Evolutionary conservation across 2,329 filamentous ascomycete genomes (phyloP), one percentile per base, ranked within the genome.

Genomic region (Colletotrichum sp.): DNA sequence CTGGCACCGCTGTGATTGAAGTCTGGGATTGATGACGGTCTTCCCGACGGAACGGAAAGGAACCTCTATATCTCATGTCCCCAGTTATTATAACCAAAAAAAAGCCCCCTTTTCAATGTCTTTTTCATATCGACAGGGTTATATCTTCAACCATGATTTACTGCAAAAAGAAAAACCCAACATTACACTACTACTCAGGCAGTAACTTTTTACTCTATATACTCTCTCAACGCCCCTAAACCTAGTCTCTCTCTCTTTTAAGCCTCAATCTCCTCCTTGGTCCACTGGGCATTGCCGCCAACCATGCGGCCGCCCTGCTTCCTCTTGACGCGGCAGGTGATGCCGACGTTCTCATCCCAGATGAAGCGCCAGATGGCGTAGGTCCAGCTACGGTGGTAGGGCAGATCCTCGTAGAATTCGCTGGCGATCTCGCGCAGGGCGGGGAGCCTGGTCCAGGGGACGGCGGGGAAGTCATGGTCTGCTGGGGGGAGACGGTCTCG

Each of bases 291-390:
- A 18, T 83, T 84, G 3, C 86, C 88, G 12, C 91, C 91, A 10
- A 93, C 92, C 15, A 91, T 81, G 30, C 91, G 85, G 0, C 92
- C 92, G 10, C 96, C 96, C 80, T 96, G 91, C 83, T 94, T 94
- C 79, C 97, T 89, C 92, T 99, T 99, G 48, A 99, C 96, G 72
- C 97, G 91, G 86, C 96, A 98, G 87, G 92, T 96, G 83, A 98
- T 91, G 30, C 96, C 96, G 61, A 98, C 95, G 79, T 94, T 93
- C 81, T 94, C 93, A 84, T 99, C 97, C 86, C 93, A 91, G 79
- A 99, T 94, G 86, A 99, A 99, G 75, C 96, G 95, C 95, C 95
- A 98, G 79, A 98, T 94, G 67, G 97, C 96, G 83, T 94, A 94
- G 12, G 93, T 90, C 97, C 97, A 99, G 89, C 95, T 98, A 82